Base-by-base conservation (phyloP, 768 basidiomycete species). In the Lentinula boryana region DNA sequence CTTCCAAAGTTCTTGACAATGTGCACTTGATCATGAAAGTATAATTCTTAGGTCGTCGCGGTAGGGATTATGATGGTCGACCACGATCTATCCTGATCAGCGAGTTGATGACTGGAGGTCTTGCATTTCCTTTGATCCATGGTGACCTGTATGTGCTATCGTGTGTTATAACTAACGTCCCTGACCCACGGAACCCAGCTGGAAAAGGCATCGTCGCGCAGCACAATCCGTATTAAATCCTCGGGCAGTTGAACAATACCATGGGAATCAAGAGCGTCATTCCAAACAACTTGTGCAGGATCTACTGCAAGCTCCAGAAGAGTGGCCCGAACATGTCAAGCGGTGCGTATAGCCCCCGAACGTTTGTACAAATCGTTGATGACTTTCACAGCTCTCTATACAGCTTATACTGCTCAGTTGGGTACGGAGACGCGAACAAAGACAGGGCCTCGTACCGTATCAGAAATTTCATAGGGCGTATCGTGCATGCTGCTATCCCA, bases 401-500 rank as follows among this genome's bases (percentile, higher is more conserved):
- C 13, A 38, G 32, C 12, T 12, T 46, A n/a, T 59, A 38, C 21
- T 50, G 44, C 13, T 27, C 44, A 5, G 27, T 59, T 1, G 58
- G 58, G n/a, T 50, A 59, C 32, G 56, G 56, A 31, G 18, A 41
- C 32, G 15, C 31, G 10, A 23, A n/a, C 31, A 59, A 27, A 16
- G 44, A 18, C 8, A 15, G 10, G 5, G 46, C 48, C 32, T 33
- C 56, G 27, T 4, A 27, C 15, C 21, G 40, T 31, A 31, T 57
- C 41, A n/a, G 32, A 36, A 27, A 65, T 43, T 67, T 69, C 31
- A 65, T 69, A 35, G 54, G 63, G 12, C 67, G 74, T 8, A 58
- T 76, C 15, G 70, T 71, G 13, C 65, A 65, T 9, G 74, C 78
- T 2, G 68, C 69, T 8, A 67, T 69, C 38, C 77, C 76, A 40